phyloP scores from a whole-genome alignment of 306 rosid genomes.

The Trifolium repens region DNA sequence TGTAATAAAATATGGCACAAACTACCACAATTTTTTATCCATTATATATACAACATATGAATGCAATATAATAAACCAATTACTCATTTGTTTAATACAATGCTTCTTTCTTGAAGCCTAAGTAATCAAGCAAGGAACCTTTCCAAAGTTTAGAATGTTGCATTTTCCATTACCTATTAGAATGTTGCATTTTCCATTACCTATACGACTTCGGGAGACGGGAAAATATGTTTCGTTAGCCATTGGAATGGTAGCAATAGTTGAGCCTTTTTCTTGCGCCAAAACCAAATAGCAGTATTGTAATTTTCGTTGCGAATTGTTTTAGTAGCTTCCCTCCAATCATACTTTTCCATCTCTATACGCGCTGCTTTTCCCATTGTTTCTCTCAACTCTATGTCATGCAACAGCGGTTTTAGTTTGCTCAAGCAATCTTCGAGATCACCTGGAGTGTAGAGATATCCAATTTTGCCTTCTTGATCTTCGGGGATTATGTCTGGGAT shows the following conservation, averaged over 20 bases:
- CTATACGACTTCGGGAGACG: conserved; percentile 65
- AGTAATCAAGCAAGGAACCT: conserved; percentile 40
- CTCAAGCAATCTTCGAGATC: conserved; percentile 85
- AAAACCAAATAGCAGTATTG: conserved; percentile 94
- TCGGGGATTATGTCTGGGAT: conserved; percentile 88
- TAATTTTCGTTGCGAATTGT: conserved; percentile 83
- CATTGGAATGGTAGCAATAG: conserved; percentile 80
- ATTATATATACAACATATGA: conserved; percentile 67
- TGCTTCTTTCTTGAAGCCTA: conserved; percentile 49
- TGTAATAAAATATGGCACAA: conserved; percentile 37
- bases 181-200: conserved; percentile 21
- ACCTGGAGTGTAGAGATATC: conserved; percentile 73
- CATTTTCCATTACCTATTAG: conserved; percentile 30
- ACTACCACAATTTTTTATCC: conserved; percentile 38
- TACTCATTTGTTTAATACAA: conserved; percentile 45
- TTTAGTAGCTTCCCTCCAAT: conserved; percentile 90
- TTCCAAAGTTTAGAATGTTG: conserved; percentile 16
- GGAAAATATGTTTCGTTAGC: conserved; percentile 73
- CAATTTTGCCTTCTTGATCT: conserved; percentile 81
- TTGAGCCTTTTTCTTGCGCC: conserved; percentile 94
- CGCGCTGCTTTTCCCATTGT: conserved; percentile 82
- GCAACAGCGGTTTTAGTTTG: conserved; percentile 73
- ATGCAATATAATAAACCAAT: conserved; percentile 51
- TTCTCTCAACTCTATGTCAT: conserved; percentile 71
- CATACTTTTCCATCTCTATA: conserved; percentile 86